A percentile compares a stretch with the other conserved stretches of the same genome.
Conservation (phyloP, 1,284 basidiomycete genomes). For the Pisolithus thermaeus region DNA sequence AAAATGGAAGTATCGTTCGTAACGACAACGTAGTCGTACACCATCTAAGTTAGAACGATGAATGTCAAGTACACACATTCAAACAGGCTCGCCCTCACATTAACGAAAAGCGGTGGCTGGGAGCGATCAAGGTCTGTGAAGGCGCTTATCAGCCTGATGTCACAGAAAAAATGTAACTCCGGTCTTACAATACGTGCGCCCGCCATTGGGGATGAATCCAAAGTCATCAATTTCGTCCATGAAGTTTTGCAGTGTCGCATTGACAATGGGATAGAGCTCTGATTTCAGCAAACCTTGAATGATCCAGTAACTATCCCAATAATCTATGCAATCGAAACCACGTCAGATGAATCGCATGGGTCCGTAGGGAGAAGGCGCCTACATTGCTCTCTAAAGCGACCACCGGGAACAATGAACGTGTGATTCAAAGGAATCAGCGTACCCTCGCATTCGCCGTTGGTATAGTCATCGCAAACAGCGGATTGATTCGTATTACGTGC, state of each 20-base stretch:
- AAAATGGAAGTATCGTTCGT: slow-evolving; percentile 62
- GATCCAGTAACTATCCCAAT: slow-evolving; percentile 89
- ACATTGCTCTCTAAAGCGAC: slow-evolving; percentile 70
- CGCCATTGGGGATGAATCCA: slow-evolving; percentile 93
- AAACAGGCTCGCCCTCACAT: slow-evolving; percentile 38
- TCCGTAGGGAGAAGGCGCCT: slow-evolving; percentile 16
- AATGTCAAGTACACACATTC: not conserved
- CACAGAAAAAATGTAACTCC: slow-evolving; percentile 6
- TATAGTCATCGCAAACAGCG: slow-evolving; percentile 52
- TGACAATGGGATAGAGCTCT: slow-evolving; percentile 67
- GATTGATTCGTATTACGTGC: slow-evolving; percentile 70
- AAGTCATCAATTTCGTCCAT: slow-evolving; percentile 82
- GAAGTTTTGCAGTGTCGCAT: slow-evolving; percentile 81
- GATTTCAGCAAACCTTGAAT: slow-evolving; percentile 78
- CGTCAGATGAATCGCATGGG: slow-evolving; percentile 6
- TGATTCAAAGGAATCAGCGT: slow-evolving; percentile 85
- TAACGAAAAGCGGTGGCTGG: slow-evolving; percentile 84
- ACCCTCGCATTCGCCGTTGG: slow-evolving; percentile 62
- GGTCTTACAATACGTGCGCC: slow-evolving; percentile 67
- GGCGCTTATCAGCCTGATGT: not conserved
- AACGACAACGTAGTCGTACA: slow-evolving; percentile 54
- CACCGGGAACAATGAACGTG: slow-evolving; percentile 85
- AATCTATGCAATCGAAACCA: slow-evolving; percentile 38
- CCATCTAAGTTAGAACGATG: slow-evolving; percentile 42
- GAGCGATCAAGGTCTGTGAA: slow-evolving; percentile 75